A percentile compares a stretch with the other conserved stretches of the same genome.
Conservation (phyloP, 805 yeast species). For the Clavispora carvajalis region DNA sequence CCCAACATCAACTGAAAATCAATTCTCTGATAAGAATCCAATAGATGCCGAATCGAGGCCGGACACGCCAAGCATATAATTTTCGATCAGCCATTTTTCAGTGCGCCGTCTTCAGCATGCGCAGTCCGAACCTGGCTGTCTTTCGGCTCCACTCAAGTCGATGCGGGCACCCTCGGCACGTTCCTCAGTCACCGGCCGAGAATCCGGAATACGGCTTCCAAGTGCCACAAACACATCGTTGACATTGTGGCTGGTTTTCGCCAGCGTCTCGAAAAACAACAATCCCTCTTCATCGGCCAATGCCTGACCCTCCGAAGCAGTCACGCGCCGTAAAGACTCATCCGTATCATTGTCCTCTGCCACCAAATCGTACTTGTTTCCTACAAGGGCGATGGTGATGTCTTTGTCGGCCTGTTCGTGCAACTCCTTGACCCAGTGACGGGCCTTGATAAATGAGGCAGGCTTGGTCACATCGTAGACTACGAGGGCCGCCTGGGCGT, state of each 20-base stretch:
- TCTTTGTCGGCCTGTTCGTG: constrained; percentile 74
- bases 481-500: constrained; percentile 74
- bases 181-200: constrained; percentile 13
- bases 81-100: no score
- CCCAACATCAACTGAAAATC: no score
- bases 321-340: constrained; percentile 66
- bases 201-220: constrained; percentile 75
- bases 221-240: constrained; percentile 87
- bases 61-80: no score
- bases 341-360: constrained; percentile 39
- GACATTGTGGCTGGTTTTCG: constrained; percentile 84
- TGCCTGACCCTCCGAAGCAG: constrained; percentile 77
- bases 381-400: constrained; percentile 77
- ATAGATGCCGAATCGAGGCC: no score
- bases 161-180: constrained; percentile 19
- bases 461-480: constrained; percentile 71
- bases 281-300: constrained; percentile 89
- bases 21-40: no score
- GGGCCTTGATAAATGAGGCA: constrained; percentile 64
- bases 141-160: constrained; percentile 28
- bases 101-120: constrained; percentile 11
- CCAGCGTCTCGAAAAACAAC: constrained; percentile 89
- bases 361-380: constrained; percentile 65
- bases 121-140: constrained; percentile 13
- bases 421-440: constrained; percentile 72